phyloP scores from a whole-genome alignment of 192 early-diverging fungal species.

The Lobulomyces angularis region DNA sequence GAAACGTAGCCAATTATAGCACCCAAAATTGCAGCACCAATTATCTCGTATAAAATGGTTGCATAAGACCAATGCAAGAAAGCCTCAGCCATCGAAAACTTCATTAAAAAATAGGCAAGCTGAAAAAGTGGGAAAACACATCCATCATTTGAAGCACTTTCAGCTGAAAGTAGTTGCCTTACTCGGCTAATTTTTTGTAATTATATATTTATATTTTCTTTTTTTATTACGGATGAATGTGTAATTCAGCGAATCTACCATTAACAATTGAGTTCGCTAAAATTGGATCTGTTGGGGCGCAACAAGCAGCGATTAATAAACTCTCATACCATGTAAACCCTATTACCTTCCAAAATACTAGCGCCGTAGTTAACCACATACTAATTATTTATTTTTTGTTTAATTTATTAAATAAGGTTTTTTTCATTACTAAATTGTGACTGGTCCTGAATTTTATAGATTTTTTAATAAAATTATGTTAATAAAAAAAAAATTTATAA shows the following conservation, averaged over 20 bases:
- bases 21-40: constrained; percentile 59
- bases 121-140: constrained; percentile 76
- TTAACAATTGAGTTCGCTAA: constrained; percentile 88
- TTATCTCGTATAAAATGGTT: constrained; percentile 68
- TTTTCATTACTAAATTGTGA: constrained; percentile 71
- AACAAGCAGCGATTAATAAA: constrained; percentile 67
- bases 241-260: constrained; percentile 82
- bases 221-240: constrained; percentile 63
- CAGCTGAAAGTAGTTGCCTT: constrained; percentile 16
- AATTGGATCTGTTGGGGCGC: constrained; percentile 89
- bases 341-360: constrained; percentile 1
- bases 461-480: too few relatives aligned
- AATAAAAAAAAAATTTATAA: too few relatives aligned
- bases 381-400: background rate
- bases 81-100: constrained; percentile 35
- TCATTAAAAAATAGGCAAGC: constrained; percentile 59
- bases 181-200: constrained; percentile 7
- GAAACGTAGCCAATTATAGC: constrained; percentile 52
- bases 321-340: constrained; percentile 41
- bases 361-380: constrained; percentile 30
- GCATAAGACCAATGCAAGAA: constrained; percentile 70
- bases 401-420: background rate
- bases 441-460: too few relatives aligned
- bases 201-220: constrained; percentile 56
- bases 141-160: constrained; percentile 79